These are phyloP conservation scores for Aspergillus pseudoterreus DNA, from an alignment of 2,329 filamentous ascomycete species.

Conservation along the genomic window DNA sequence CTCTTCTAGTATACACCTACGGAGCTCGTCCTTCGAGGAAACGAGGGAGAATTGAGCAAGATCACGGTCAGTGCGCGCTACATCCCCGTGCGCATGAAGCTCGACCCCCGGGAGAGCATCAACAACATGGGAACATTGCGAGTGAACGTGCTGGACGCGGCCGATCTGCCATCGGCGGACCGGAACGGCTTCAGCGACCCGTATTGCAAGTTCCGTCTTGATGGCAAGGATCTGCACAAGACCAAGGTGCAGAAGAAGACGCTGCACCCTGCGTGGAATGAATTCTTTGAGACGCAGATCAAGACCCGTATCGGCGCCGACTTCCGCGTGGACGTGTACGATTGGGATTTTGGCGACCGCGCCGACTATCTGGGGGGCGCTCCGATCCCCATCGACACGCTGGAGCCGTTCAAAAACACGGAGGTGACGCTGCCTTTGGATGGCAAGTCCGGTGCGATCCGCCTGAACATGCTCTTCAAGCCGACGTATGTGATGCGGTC, in stretches of 20 bases:
- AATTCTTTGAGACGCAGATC: constrained; percentile 82
- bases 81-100: constrained; percentile 86
- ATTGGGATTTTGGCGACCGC: constrained; percentile 96
- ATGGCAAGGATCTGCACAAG: constrained; percentile 88
- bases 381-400: constrained; percentile 68
- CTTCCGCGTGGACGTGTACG: constrained; percentile 79
- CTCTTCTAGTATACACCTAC: constrained; percentile 78
- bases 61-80: constrained; percentile 93
- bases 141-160: constrained; percentile 85
- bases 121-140: constrained; percentile 97
- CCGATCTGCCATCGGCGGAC: constrained; percentile 86
- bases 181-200: constrained; percentile 96
- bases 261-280: constrained; percentile 90
- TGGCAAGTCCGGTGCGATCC: constrained; percentile 81
- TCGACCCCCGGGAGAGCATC: constrained; percentile 93
- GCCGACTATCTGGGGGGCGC: constrained; percentile 83
- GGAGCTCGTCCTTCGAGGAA: constrained; percentile 71
- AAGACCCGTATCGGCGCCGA: constrained; percentile 80
- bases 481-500: constrained; percentile 85
- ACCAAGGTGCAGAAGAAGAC: constrained; percentile 97
- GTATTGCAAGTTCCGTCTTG: constrained; percentile 90
- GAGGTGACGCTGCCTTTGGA: constrained; percentile 74
- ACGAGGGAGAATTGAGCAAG: constrained; percentile 70
- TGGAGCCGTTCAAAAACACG: constrained; percentile 81
- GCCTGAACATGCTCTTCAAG: constrained; percentile 84